These are phyloP conservation scores for Verticillium albo-atrum DNA, from an alignment of 2,329 filamentous ascomycete genomes.

Conservation along the genomic window DNA sequence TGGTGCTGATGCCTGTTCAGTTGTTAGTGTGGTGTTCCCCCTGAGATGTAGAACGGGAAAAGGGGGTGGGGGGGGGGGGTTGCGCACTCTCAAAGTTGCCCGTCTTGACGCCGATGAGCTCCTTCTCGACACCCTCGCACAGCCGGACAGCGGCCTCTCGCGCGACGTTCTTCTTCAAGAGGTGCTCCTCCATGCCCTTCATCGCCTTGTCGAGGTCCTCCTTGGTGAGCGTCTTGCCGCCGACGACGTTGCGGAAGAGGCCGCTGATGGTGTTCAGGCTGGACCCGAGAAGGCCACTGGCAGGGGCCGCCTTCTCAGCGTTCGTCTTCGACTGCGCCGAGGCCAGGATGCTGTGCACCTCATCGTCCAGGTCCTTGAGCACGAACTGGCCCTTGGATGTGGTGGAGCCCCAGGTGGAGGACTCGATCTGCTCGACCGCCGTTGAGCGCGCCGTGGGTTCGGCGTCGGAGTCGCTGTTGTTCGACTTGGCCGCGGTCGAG, in stretches of 20 bases:
- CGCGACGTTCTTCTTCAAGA: slow-evolving; percentile 93
- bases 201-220: slow-evolving; percentile 87
- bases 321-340: slow-evolving; percentile 62
- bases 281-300: slow-evolving; percentile 68
- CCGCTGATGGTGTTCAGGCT: slow-evolving; percentile 79
- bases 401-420: slow-evolving; percentile 77
- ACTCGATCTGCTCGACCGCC: slow-evolving; percentile 68
- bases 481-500: slow-evolving; percentile 58
- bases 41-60: slow-evolving; percentile 22
- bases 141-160: slow-evolving; percentile 88
- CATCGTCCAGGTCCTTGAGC: slow-evolving; percentile 86
- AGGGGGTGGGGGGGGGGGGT: not conserved
- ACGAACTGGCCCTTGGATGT: slow-evolving; percentile 90
- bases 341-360: slow-evolving; percentile 85
- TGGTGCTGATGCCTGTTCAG: slow-evolving; percentile 64
- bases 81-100: slow-evolving; percentile 73
- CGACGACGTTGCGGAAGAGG: slow-evolving; percentile 90
- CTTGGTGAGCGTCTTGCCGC: slow-evolving; percentile 87
- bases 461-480: slow-evolving; percentile 48
- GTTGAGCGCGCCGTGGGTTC: slow-evolving; percentile 47
- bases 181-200: slow-evolving; percentile 92
- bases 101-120: slow-evolving; percentile 87
- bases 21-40: slow-evolving; percentile 13
- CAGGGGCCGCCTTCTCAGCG: slow-evolving; percentile 39
- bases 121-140: slow-evolving; percentile 86